Conservation (phyloP, 306 rosid species). For the Heteromeles arbutifolia region DNA sequence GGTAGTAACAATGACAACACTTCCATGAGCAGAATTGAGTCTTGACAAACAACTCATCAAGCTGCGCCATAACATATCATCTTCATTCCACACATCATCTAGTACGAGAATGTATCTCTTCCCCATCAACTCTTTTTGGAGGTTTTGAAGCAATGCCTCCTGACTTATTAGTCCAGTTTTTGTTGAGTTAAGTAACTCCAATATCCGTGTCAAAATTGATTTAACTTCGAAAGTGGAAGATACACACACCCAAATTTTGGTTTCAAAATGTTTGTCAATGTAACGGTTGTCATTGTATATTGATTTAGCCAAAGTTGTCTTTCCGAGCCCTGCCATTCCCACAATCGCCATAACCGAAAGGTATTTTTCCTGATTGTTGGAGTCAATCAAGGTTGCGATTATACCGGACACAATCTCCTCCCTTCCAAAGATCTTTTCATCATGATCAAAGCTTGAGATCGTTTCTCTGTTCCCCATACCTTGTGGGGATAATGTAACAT, state of each 20-base stretch:
- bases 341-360: constrained; percentile 10
- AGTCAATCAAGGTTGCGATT: background rate
- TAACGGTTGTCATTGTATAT: background rate
- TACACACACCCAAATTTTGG: constrained; percentile 19
- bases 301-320: constrained; percentile 10
- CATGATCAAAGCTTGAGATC: background rate
- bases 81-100: constrained; percentile 28
- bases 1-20: background rate
- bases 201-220: background rate
- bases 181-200: background rate
- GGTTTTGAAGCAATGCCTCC: constrained; percentile 1
- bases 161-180: background rate
- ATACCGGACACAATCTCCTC: background rate
- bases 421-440: background rate
- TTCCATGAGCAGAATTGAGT: background rate
- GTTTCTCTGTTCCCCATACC: background rate
- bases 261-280: background rate
- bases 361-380: background rate
- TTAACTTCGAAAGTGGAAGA: constrained; percentile 7
- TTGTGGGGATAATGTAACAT: background rate
- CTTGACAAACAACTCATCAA: constrained; percentile 1
- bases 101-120: constrained; percentile 19
- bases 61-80: background rate
- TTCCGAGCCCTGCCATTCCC: constrained; percentile 23
- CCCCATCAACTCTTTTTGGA: background rate